phyloP scores from a whole-genome alignment of 768 basidiomycete species.

The Xerocomus potaroensis region DNA sequence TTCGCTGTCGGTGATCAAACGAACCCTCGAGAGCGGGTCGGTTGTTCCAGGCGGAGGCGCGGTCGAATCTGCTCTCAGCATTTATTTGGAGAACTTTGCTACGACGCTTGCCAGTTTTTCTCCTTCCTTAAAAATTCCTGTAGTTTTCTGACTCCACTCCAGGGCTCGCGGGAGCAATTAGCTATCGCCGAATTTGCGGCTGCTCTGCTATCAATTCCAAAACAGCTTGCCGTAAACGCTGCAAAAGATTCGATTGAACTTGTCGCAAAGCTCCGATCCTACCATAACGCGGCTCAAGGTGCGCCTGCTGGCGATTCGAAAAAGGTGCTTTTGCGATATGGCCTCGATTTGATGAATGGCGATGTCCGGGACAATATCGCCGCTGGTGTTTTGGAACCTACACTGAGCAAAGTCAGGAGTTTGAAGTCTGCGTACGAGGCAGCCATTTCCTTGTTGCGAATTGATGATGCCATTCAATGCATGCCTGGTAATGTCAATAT shows the following conservation, averaged over 20 bases:
- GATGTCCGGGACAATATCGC: constrained; percentile 92
- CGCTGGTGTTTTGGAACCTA: constrained; percentile 94
- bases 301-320: constrained; percentile 89
- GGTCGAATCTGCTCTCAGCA: constrained; percentile 93
- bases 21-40: constrained; percentile 91
- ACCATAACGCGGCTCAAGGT: constrained; percentile 95
- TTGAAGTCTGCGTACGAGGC: constrained; percentile 97
- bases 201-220: constrained; percentile 91
- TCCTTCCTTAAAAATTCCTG: background rate
- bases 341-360: constrained; percentile 91
- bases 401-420: constrained; percentile 94
- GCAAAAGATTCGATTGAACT: constrained; percentile 98
- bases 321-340: constrained; percentile 86
- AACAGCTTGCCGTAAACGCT: constrained; percentile 95
- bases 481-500: constrained; percentile 72
- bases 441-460: constrained; percentile 88
- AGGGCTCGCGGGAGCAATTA: constrained; percentile 98
- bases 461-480: constrained; percentile 94
- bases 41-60: constrained; percentile 98
- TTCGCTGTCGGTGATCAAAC: constrained; percentile 90
- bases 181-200: constrained; percentile 99
- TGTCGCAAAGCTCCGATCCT: constrained; percentile 93
- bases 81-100: constrained; percentile 98
- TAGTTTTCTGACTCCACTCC: constrained; percentile 9
- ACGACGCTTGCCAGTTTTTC: constrained; percentile 76